Evolutionary conservation across 2,329 filamentous ascomycete genomes (phyloP).

Genomic region (Cladophialophora yegresii): DNA sequence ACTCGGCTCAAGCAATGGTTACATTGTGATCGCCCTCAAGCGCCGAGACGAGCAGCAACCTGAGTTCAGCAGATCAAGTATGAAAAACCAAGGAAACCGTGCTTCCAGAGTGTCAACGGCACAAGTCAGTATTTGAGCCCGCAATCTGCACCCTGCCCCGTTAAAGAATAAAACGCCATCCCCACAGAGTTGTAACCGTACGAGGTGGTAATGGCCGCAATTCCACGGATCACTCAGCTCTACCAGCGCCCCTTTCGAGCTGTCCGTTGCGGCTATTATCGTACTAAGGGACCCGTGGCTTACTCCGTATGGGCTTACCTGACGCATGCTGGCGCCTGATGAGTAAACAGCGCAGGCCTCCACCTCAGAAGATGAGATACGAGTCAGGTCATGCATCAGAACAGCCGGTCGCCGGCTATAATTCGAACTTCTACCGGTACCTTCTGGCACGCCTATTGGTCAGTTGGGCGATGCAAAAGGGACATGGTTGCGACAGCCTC

Average conservation of each 20-base stretch:
- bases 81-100: not conserved
- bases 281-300: conserved; percentile 9
- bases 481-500: not conserved
- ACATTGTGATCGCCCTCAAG: not conserved
- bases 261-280: not conserved
- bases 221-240: not conserved
- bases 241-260: not conserved
- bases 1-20: not conserved
- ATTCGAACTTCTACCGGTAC: conserved; percentile 22
- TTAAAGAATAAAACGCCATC: not conserved
- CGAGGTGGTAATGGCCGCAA: conserved; percentile 13
- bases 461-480: conserved; percentile 4
- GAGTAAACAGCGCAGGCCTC: conserved; percentile 5
- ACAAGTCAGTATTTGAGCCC: not conserved
- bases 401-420: not conserved
- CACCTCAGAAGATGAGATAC: conserved; percentile 5
- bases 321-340: conserved; percentile 11
- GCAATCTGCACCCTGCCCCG: not conserved
- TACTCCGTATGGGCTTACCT: no score
- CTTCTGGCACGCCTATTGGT: conserved; percentile 14
- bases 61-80: not conserved
- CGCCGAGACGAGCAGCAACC: not conserved
- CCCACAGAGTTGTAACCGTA: conserved; percentile 5
- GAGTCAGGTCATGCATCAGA: not conserved
- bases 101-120: not conserved